These are phyloP conservation scores for Neltuma alba DNA, from an alignment of 306 rosid genomes.

Conservation along the genomic window DNA sequence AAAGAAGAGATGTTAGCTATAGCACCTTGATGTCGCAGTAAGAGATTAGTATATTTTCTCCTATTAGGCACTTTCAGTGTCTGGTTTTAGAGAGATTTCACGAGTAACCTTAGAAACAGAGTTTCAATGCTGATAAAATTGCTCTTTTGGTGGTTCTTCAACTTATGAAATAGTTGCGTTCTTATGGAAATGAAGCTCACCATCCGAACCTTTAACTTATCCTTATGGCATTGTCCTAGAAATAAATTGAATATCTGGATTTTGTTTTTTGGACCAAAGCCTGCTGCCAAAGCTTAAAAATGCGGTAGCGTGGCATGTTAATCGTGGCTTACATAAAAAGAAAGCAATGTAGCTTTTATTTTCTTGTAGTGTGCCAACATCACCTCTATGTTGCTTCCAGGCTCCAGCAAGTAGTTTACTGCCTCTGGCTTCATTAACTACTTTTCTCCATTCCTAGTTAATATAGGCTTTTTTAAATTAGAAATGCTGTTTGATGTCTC, in stretches of 20 bases:
- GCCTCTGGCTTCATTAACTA: background rate
- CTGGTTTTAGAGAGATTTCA: background rate
- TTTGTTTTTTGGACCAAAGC: background rate
- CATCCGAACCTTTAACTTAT: background rate
- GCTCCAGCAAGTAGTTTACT: background rate
- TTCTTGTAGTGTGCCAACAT: background rate
- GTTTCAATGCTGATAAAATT: background rate
- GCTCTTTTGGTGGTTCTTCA: background rate
- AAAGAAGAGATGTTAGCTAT: background rate
- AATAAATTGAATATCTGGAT: background rate
- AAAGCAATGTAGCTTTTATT: background rate
- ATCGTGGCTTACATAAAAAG: background rate
- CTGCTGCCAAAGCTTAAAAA: background rate
- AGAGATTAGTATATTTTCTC: background rate
- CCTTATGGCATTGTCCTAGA: background rate
- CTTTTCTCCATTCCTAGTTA: background rate
- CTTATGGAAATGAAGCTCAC: conserved; percentile 2
- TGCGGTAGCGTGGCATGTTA: background rate
- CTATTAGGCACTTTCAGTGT: background rate
- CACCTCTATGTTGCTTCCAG: background rate
- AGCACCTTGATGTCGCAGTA: background rate
- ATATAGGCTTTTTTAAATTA: background rate
- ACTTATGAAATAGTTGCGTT: background rate
- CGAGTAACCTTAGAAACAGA: background rate
- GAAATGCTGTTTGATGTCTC: background rate